Conservation (phyloP, 78 protist species). For the Protostelium mycophagum region DNA sequence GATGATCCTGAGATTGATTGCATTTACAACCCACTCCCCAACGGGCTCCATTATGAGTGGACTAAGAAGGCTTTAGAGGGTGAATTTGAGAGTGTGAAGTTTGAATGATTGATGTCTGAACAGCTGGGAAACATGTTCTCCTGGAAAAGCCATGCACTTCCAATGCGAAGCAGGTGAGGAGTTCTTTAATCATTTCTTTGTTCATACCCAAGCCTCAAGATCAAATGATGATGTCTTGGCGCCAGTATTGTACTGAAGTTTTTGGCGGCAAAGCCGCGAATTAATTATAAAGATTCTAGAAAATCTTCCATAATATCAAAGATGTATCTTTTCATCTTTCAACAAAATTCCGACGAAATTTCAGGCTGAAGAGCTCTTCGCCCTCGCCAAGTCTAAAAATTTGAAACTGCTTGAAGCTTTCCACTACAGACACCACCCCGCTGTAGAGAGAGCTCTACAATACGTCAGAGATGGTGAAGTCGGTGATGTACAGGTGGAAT, state of each 20-base stretch:
- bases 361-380: background rate
- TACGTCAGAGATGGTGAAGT: background rate
- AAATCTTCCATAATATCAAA: too few relatives aligned
- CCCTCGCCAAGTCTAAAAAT: background rate
- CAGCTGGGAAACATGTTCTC: slow-evolving; percentile 11
- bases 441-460: background rate
- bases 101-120: background rate
- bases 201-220: background rate
- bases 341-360: background rate
- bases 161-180: background rate
- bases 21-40: slow-evolving; percentile 4
- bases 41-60: slow-evolving; percentile 5
- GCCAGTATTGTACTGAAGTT: too few relatives aligned
- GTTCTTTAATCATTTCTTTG: background rate
- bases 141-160: slow-evolving; percentile 1
- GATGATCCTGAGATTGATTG: background rate
- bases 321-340: background rate
- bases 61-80: background rate
- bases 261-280: too few relatives aligned
- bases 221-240: too few relatives aligned
- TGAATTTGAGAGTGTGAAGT: background rate
- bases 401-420: background rate
- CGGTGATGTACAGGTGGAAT: background rate
- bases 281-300: too few relatives aligned
- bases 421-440: slow-evolving; percentile 6